phyloP scores from a whole-genome alignment of 73 alveolate species.

The Uronychia binucleata region DNA sequence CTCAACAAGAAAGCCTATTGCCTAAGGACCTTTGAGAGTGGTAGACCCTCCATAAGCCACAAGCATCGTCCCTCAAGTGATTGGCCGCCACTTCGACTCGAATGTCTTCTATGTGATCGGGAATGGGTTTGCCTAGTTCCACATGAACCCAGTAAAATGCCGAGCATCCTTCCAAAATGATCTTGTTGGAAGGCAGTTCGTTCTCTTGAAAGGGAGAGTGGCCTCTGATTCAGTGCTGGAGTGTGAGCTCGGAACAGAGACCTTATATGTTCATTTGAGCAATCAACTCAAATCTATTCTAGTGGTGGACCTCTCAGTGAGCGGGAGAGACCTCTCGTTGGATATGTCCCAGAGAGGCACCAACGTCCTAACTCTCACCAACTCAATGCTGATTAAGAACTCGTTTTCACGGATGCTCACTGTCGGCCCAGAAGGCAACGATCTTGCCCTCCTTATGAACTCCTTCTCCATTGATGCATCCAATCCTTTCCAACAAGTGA shows the following conservation, averaged over 20 bases:
- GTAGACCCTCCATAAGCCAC: not conserved
- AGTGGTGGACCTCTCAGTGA: not conserved
- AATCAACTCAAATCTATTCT: not conserved
- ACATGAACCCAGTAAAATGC: not conserved
- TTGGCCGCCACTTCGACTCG: not conserved
- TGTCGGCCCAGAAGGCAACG: not conserved
- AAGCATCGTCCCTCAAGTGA: not conserved
- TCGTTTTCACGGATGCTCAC: not conserved
- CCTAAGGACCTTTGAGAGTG: too few relatives aligned
- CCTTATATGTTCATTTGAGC: not conserved
- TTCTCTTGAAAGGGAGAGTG: not conserved
- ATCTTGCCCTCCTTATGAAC: not conserved
- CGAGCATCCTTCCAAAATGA: not conserved
- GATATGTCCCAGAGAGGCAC: not conserved
- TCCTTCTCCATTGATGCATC: not conserved
- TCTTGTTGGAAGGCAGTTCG: not conserved
- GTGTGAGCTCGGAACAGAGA: not conserved
- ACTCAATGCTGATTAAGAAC: not conserved
- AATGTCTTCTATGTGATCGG: not conserved
- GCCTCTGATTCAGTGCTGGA: not conserved
- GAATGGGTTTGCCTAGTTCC: not conserved
- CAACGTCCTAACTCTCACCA: not conserved
- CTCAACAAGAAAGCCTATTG: too few relatives aligned
- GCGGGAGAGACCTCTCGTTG: not conserved
- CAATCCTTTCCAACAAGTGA: too few relatives aligned